A percentile compares a stretch with the other conserved stretches of the same genome.
Evolutionary conservation across 1,139 yeast genomes (phyloP).

Genomic region (Kurtzmaniella quercitrusa): DNA sequence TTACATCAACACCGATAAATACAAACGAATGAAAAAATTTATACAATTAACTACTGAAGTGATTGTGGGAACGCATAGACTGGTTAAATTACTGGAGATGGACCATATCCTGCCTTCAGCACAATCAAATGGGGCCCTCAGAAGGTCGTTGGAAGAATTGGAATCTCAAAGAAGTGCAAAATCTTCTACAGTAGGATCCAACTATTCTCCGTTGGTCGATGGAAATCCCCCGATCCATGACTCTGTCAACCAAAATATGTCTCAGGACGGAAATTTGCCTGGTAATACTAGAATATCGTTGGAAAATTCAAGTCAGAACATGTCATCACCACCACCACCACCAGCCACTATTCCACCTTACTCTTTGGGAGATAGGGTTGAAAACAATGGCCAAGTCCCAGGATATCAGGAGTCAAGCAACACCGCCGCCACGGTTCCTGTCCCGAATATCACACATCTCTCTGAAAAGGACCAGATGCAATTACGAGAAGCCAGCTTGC

Average conservation of each 20-base stretch:
- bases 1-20: constrained; percentile 72
- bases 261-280: constrained; percentile 10
- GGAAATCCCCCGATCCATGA: background rate
- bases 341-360: constrained; percentile 17
- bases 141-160: constrained; percentile 7
- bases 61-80: constrained; percentile 71
- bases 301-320: background rate
- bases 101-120: constrained; percentile 1
- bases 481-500: constrained; percentile 49
- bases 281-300: background rate
- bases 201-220: background rate
- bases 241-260: background rate
- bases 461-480: constrained; percentile 55
- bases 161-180: constrained; percentile 10
- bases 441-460: constrained; percentile 17
- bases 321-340: constrained; percentile 2
- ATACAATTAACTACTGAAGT: constrained; percentile 76
- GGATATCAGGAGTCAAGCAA: constrained; percentile 19
- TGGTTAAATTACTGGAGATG: constrained; percentile 14
- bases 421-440: constrained; percentile 11
- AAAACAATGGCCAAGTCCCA: constrained; percentile 16
- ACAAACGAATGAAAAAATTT: constrained; percentile 71
- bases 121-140: constrained; percentile 3
- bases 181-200: constrained; percentile 1
- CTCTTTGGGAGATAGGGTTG: constrained; percentile 5